These are phyloP conservation scores for Cyberlindnera xylosilytica DNA, from an alignment of 805 yeast genomes.

Conservation along the genomic window DNA sequence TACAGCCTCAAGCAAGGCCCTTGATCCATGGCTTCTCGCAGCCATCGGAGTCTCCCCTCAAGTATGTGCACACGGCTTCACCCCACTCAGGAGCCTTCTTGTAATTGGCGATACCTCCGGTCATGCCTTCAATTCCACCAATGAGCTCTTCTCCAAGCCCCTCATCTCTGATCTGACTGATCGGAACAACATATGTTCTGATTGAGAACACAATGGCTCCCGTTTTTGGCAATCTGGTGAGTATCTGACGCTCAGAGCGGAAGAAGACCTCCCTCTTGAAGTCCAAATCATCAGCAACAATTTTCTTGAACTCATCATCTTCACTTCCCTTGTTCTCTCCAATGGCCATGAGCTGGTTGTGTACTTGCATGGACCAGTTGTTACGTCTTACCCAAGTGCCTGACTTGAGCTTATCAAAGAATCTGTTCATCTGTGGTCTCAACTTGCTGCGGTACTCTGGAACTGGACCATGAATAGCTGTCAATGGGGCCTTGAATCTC, in stretches of 20 bases:
- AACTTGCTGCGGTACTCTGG: slow-evolving; percentile 61
- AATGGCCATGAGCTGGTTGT: slow-evolving; percentile 45
- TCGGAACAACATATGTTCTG: slow-evolving; percentile 56
- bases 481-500: slow-evolving; percentile 50
- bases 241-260: slow-evolving; percentile 58
- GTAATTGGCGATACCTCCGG: slow-evolving; percentile 55
- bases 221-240: slow-evolving; percentile 49
- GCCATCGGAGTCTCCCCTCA: slow-evolving; percentile 38
- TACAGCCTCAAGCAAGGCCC: slow-evolving; percentile 3
- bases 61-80: slow-evolving; percentile 48
- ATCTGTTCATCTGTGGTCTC: slow-evolving; percentile 61
- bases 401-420: slow-evolving; percentile 53
- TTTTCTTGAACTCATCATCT: slow-evolving; percentile 28
- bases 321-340: slow-evolving; percentile 38
- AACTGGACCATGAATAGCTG: slow-evolving; percentile 66
- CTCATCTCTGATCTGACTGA: slow-evolving; percentile 43
- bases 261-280: slow-evolving; percentile 44
- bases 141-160: slow-evolving; percentile 47
- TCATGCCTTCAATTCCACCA: slow-evolving; percentile 64
- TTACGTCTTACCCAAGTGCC: slow-evolving; percentile 56
- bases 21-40: slow-evolving; percentile 20
- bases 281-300: slow-evolving; percentile 32
- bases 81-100: slow-evolving; percentile 71
- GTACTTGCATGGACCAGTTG: slow-evolving; percentile 72
- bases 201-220: slow-evolving; percentile 47